Evolutionary conservation across 441 rosid genomes (phyloP), one percentile per base, ranked within the genome.

Genomic region (Gossypium trilobum): DNA sequence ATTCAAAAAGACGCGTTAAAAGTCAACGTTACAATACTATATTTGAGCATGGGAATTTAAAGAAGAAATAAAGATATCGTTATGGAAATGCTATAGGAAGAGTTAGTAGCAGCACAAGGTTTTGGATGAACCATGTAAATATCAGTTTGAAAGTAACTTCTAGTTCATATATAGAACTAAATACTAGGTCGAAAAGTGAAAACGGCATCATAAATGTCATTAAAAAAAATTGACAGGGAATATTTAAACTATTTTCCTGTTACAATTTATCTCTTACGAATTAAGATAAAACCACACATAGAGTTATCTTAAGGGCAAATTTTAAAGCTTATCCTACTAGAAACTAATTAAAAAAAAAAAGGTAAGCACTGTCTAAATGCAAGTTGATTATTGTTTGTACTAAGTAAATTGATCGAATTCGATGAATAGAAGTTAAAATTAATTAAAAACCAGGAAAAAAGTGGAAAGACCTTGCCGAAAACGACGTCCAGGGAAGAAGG

Each of bases 401-500:
- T 2, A 22, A 23, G 56, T 2, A 46, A 66, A 66, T 66, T 25
- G 57, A 66, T 23, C n/a, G 22, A 46, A 48, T 48, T 23, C 39
- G n/a, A 48, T 46, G 70, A 66, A 1, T 48, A 23, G n/a, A 66
- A 58, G 51, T 23, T 11, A 44, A 61, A 44, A 59, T 9, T 14
- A 27, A 1, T 36, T 44, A 1, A 9, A 7, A 20, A 29, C 20
- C 6, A 71, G 33, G 50, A 22, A 71, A 54, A 65, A 36, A 44
- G 70, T 63, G 72, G 50, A 54, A 13, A 23, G 0, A 90, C 99
- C 94, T 91, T 95, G 77, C 90, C 98, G 60, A 92, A 91, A 71
- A 95, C 95, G 80, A 95, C 71, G 84, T 95, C 99, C 72, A 68
- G 77, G 11, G 89, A 87, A 63, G 86, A 86, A 39, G 80, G 83